These are phyloP conservation scores for Pythium graminicola DNA, from an alignment of 352 stramenopile genomes.

Conservation along the genomic window DNA sequence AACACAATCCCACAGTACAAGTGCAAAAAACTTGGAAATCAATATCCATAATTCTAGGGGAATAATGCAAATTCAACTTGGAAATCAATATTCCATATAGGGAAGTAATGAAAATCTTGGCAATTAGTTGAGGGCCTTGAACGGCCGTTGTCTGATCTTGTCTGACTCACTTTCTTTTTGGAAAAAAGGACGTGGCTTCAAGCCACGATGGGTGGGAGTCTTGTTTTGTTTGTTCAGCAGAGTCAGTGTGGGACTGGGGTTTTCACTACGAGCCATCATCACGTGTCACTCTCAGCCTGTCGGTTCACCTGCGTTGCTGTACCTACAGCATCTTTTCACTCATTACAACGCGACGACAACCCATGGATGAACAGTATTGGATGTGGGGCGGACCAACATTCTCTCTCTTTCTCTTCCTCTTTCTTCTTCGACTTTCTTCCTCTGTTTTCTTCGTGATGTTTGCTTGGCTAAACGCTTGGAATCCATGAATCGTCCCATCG, in stretches of 20 bases:
- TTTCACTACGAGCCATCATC: constrained; percentile 1
- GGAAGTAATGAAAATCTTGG: no score
- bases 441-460: neutral
- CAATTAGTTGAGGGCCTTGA: no score
- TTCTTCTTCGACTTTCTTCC: constrained; percentile 6
- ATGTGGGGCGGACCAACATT: neutral
- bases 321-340: constrained; percentile 2
- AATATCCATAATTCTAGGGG: no score
- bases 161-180: no score
- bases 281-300: constrained; percentile 1
- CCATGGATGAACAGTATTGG: neutral
- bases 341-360: constrained; percentile 9
- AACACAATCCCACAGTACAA: no score
- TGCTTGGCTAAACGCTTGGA: constrained; percentile 10
- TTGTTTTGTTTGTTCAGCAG: constrained; percentile 1
- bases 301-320: neutral
- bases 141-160: no score
- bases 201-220: no score
- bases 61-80: no score
- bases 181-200: no score
- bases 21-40: no score
- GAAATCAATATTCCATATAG: no score
- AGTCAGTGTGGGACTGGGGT: constrained; percentile 4
- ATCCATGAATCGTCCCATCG: constrained; percentile 4
- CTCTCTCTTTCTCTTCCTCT: constrained; percentile 8